Evolutionary conservation across 768 basidiomycete species (phyloP).

Genomic region (Lactarius indigo): DNA sequence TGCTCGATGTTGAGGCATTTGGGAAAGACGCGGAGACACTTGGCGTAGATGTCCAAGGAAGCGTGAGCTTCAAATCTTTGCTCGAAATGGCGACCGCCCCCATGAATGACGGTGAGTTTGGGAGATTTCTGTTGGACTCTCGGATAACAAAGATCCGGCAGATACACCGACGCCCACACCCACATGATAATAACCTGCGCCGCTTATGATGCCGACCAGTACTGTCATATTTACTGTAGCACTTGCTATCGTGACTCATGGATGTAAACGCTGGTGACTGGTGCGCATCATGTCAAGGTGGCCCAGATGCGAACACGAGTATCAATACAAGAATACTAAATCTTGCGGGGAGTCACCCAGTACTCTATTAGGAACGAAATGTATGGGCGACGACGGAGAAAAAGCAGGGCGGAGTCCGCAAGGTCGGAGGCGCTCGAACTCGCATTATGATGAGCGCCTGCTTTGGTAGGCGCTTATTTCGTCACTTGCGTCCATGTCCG

Average conservation of each 20-base stretch:
- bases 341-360: too few relatives aligned
- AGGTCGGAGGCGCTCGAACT: too few relatives aligned
- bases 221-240: too few relatives aligned
- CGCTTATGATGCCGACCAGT: neutral
- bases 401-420: neutral
- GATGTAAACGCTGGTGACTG: neutral
- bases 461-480: too few relatives aligned
- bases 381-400: neutral
- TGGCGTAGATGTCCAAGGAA: conserved; percentile 56
- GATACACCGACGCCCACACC: neutral
- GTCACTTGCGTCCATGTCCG: too few relatives aligned
- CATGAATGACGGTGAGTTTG: neutral
- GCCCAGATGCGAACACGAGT: neutral
- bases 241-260: neutral
- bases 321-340: neutral
- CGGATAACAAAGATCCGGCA: neutral
- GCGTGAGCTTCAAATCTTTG: conserved; percentile 20
- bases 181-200: neutral
- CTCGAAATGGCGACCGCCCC: neutral
- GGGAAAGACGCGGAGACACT: conserved; percentile 70
- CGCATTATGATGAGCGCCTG: too few relatives aligned
- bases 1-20: conserved; percentile 81
- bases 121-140: neutral
- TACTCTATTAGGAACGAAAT: neutral
- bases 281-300: neutral